Evolutionary conservation across 352 stramenopile species (phyloP).

Genomic region (Plasmopara halstedii): DNA sequence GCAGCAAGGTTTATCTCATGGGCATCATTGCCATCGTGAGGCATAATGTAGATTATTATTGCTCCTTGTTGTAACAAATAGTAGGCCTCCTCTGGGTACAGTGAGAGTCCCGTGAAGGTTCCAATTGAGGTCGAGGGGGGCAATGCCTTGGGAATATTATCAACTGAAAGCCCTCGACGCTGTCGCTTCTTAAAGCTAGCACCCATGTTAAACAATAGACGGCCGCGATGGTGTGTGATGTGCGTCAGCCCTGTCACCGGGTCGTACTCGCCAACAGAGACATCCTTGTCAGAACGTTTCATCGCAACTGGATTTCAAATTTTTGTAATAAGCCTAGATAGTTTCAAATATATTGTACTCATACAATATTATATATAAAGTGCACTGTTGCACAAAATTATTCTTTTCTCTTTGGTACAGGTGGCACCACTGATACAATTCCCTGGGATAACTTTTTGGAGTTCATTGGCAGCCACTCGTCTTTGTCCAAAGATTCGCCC

Average conservation of each 20-base stretch:
- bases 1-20: conserved; percentile 14
- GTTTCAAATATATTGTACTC: background rate
- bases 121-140: conserved; percentile 30
- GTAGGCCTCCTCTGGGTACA: conserved; percentile 63
- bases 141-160: conserved; percentile 1
- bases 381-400: background rate
- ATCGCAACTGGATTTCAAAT: too few relatives aligned
- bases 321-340: too few relatives aligned
- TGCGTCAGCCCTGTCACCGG: conserved; percentile 43
- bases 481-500: conserved; percentile 53
- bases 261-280: conserved; percentile 60
- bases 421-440: conserved; percentile 35
- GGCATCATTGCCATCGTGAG: conserved; percentile 1
- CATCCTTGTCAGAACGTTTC: conserved; percentile 27
- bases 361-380: background rate
- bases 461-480: conserved; percentile 60
- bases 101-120: conserved; percentile 42
- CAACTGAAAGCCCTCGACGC: conserved; percentile 2
- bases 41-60: conserved; percentile 32
- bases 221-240: conserved; percentile 61
- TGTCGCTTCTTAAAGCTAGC: conserved; percentile 32
- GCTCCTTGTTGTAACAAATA: conserved; percentile 56
- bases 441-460: conserved; percentile 37
- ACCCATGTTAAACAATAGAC: conserved; percentile 73
- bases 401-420: conserved; percentile 17